Base-by-base conservation (phyloP, 2,329 filamentous ascomycete genomes). In the Elsinoe necatrix region DNA sequence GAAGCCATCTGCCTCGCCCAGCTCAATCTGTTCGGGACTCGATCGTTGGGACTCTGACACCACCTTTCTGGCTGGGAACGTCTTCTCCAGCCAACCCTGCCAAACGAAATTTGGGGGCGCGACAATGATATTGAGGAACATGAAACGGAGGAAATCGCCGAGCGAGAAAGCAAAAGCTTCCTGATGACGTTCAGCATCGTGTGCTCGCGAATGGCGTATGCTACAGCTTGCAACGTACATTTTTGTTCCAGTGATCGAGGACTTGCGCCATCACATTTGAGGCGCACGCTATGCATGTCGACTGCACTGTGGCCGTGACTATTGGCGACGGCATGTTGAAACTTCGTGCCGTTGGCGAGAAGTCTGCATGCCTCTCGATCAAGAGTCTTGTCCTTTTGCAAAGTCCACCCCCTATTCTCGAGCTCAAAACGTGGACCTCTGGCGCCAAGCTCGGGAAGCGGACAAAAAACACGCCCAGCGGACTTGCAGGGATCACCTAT, bases 191-290 rank as follows among this genome's bases (percentile, higher is more conserved):
- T 50, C 57, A 48, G 21, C 7, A 20, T 16, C 11, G 2, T 20
- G 5, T 20, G 16, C 9, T 4, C 4, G 18, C 35, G n/a, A 23
- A 16, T 16, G 12, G 11, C 4, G 6, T 16, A 16, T 9, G 18
- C 7, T 37, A 43, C 21, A 34, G 21, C 3, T 39, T 25, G 41
- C 29, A 25, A 58, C 45, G n/a, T 25, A 50, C 58, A 21, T 34
- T 27, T 18, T 54, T 57, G 42, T 23, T 50, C 25, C 52, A 54
- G 43, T 58, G 31, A 42, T 76, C 78, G 58, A 93, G 80, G 57
- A 76, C 73, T 70, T 92, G 88, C 4, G 87, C 88, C 48, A 91
- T 71, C 23, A 90, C 67, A 65, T 89, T 90, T 59, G 87, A 88
- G 8, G 83, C 73, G 43, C 80, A 80, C 60, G 79, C 81, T 31